phyloP scores from a whole-genome alignment of 805 yeast genomes.

The Kuraishia ogatae region DNA sequence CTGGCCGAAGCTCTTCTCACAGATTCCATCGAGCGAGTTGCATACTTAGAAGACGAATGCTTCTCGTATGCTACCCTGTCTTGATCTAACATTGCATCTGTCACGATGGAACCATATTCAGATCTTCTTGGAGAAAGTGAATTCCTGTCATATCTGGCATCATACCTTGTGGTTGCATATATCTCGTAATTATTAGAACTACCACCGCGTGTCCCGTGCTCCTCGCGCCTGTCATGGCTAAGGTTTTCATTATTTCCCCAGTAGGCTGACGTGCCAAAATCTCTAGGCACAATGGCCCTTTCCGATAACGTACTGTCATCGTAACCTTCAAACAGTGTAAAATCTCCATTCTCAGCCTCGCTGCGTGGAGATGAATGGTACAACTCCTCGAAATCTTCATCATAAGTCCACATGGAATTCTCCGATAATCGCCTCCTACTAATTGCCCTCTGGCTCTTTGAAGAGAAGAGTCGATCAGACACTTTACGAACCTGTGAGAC shows the following conservation, averaged over 20 bases:
- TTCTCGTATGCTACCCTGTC: background rate
- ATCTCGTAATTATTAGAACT: background rate
- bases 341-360: background rate
- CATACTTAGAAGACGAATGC: background rate
- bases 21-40: background rate
- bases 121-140: background rate
- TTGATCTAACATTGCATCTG: background rate
- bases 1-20: background rate
- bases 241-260: background rate
- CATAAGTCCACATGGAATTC: conserved; percentile 1
- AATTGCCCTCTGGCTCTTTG: background rate
- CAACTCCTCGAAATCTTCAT: conserved; percentile 1
- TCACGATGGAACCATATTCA: background rate
- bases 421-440: conserved; percentile 1
- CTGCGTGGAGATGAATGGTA: background rate
- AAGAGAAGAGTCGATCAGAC: conserved; percentile 1
- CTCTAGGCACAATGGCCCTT: background rate
- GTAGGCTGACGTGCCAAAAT: background rate
- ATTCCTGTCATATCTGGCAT: background rate
- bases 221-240: background rate
- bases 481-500: conserved; percentile 4
- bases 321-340: background rate
- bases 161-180: background rate
- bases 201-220: no score
- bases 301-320: background rate